Evolutionary conservation across 2,329 filamentous ascomycete species (phyloP), one percentile per base, ranked within the genome.

Genomic region (Botryotinia globosa): DNA sequence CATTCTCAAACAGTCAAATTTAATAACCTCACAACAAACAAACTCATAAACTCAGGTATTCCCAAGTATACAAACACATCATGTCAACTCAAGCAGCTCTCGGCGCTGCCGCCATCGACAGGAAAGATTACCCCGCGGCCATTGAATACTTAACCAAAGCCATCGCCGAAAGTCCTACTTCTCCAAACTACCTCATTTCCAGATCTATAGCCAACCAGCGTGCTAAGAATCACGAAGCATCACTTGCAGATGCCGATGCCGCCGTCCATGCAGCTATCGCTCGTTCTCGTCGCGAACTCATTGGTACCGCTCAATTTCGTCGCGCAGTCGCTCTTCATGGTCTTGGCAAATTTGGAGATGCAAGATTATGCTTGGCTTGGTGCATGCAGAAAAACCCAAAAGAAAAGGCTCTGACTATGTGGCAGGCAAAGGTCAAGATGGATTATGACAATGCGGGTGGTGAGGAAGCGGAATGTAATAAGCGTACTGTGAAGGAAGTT

Each of bases 301-400:
- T 98, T 81, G 86, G 90, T 63, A 88, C 93, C n/a, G 91, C 93
- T 2, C 93, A 98, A 79, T 89, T 96, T 78, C 89, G 94, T 77
- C 89, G 95, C 54, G 92, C 89, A 8, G 88, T 97, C 20, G 87
- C 91, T 18, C 85, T 95, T 39, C 92, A 89, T 81, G 88, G 90
- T 66, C 84, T 94, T 58, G 88, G 88, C 48, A 86, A 88, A 70
- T 93, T 90, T 77, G 94, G 91, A 5, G 91, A 98, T 82, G 91
- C 94, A 0, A 87, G 90, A 73, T 87, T 89, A 76, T 88, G 94
- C 75, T 89, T 94, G 32, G 84, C 85, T 29, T 90, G 89, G 85
- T 83, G 74, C 58, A 84, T 84, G 74, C 86, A 85, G 77, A 82
- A 86, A 70, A 85, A 87, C 71, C 80, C 81, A n/a, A 83, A 88